These are phyloP conservation scores for Oryza meyeriana DNA, from an alignment of 176 grass and related monocot genomes.

Conservation along the genomic window DNA sequence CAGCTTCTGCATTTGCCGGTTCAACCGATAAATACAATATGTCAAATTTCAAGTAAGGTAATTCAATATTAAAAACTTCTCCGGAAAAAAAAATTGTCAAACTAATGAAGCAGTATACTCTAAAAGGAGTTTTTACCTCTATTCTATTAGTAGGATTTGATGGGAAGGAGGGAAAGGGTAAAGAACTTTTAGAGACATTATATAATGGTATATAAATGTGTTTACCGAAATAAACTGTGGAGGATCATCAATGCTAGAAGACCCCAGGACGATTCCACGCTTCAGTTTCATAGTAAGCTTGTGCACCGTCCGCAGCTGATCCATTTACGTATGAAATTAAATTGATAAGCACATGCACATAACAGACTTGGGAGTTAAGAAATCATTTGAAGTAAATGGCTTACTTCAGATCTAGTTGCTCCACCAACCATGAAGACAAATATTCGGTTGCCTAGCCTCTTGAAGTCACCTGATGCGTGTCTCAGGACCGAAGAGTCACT, in stretches of 20 bases:
- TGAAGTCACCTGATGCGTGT: slow-evolving; percentile 72
- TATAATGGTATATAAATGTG: neutral
- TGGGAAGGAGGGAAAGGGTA: neutral
- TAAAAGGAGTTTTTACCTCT: neutral
- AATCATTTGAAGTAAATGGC: neutral
- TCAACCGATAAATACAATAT: neutral
- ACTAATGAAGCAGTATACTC: neutral
- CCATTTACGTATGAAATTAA: slow-evolving; percentile 18
- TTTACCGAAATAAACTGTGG: slow-evolving; percentile 80
- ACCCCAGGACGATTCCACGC: slow-evolving; percentile 77
- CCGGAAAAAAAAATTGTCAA: too few species aligned
- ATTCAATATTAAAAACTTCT: neutral
- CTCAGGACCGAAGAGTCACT: slow-evolving; percentile 81
- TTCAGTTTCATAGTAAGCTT: slow-evolving; percentile 81
- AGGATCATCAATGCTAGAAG: slow-evolving; percentile 73
- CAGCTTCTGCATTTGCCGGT: slow-evolving; percentile 61
- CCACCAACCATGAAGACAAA: slow-evolving; percentile 92
- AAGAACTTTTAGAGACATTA: neutral
- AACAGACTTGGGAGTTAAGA: neutral
- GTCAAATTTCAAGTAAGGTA: neutral
- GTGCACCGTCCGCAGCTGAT: slow-evolving; percentile 69
- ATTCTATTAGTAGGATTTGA: neutral
- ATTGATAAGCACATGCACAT: neutral
- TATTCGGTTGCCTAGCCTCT: slow-evolving; percentile 89
- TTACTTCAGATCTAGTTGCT: slow-evolving; percentile 91